Evolutionary conservation across 495 filamentous ascomycete species (phyloP).

Genomic region (Margaritispora aquatica): DNA sequence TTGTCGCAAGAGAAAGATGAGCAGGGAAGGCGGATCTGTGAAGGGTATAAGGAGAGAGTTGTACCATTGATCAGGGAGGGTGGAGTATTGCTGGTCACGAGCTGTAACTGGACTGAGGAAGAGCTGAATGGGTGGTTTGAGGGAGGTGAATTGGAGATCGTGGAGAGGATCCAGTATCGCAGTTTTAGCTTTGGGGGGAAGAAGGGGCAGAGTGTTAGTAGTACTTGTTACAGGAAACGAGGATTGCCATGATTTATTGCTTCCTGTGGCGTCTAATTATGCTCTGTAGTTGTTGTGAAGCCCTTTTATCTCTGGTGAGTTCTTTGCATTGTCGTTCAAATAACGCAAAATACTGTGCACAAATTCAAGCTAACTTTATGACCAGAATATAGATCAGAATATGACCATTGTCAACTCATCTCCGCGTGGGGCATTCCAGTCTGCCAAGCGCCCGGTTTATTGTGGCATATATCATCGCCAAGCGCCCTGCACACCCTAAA

Average conservation of each 20-base stretch:
- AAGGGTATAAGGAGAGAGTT: constrained; percentile 66
- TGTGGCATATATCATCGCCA: no score
- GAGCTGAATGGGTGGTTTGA: constrained; percentile 77
- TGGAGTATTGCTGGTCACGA: constrained; percentile 78
- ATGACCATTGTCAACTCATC: no score
- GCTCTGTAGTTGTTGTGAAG: not conserved
- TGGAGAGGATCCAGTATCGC: constrained; percentile 69
- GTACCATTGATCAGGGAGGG: constrained; percentile 56
- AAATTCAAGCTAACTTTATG: no score
- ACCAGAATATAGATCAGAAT: no score
- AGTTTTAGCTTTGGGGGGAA: constrained; percentile 80
- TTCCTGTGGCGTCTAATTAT: not conserved
- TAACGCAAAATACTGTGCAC: no score
- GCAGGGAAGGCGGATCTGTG: constrained; percentile 51
- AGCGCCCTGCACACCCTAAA: no score
- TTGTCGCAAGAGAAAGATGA: constrained; percentile 55
- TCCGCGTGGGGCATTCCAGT: no score
- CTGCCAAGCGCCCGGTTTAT: no score
- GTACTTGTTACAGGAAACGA: constrained; percentile 60
- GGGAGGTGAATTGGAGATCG: constrained; percentile 41
- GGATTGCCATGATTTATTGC: constrained; percentile 5
- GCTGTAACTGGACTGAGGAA: constrained; percentile 95
- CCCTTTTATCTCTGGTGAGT: not conserved
- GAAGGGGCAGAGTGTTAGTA: constrained; percentile 80
- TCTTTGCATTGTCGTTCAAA: no score